Base-by-base conservation (phyloP, 176 grass and related monocot genomes). In the Eremochloa ophiuroides region DNA sequence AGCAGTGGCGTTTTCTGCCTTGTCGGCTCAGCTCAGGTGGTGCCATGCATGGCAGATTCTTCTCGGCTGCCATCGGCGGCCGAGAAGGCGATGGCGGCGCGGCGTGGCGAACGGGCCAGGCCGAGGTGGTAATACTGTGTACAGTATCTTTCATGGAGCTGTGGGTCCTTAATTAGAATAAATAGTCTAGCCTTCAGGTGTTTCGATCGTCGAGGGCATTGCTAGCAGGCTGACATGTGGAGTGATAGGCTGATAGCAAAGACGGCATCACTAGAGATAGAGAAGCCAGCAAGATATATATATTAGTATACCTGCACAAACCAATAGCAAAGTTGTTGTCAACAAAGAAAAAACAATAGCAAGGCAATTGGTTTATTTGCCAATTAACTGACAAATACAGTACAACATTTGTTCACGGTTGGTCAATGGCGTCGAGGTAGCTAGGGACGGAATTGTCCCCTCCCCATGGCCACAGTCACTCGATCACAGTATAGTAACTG, bases 11-110 rank as follows among this genome's bases (percentile, higher is more conserved):
- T 53, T 53, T 53, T 53, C 20, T 53, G 0, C 4, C 20, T 53
- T n/a, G 50, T 53, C 50, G 50, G 50, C 18, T 0, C 50, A 9
- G 62, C 29, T 65, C 62, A 34, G 31, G 59, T 38, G 66, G 4
- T n/a, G n/a, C 35, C 34, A 2, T 20, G 64, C 35, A 22, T 11
- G 64, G 11, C 8, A 10, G 8, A 22, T 87, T 80, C 58, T 79
- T 79, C 35, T 87, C 82, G 26, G 82, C 80, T 6, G 61, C 81
- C 31, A 74, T 66, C 42, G 86, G 84, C 81, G 86, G 16, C 14
- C 79, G 44, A 47, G 44, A 47, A 7, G 29, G 20, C 82, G 34
- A 87, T 71, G 66, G 86, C 80, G 60, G 85, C 34, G 31, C 67
- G 84, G 30, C 69, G 87, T 28, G 81, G 28, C 68, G 68, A 7